phyloP scores from a whole-genome alignment of 257 asterid species.

The Solanum peruvianum region DNA sequence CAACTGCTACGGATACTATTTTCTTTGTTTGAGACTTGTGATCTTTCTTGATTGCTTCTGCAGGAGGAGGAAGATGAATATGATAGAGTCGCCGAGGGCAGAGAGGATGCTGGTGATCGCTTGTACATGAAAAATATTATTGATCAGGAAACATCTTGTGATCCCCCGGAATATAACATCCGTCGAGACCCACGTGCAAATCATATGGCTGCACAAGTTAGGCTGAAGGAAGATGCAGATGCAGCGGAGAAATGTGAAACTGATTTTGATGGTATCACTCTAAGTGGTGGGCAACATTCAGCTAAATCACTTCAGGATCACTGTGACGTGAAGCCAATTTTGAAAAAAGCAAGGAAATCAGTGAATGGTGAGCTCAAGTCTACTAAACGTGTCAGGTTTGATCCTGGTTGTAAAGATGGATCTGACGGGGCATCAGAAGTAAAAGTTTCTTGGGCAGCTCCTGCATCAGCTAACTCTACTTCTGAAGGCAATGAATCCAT shows the following conservation, averaged over 20 bases:
- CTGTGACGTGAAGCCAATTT: neutral
- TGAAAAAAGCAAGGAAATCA: neutral
- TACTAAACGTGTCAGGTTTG: conserved; percentile 1
- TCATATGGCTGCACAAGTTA: conserved; percentile 56
- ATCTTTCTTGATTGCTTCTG: neutral
- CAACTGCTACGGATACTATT: neutral
- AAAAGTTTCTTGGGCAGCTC: neutral
- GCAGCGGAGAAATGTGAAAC: conserved; percentile 42
- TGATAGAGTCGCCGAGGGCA: conserved; percentile 78
- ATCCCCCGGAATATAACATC: conserved; percentile 12
- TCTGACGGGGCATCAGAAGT: neutral
- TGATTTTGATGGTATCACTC: neutral
- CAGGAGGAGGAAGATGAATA: conserved; percentile 94
- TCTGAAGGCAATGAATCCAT: neutral
- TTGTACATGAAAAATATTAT: conserved; percentile 30
- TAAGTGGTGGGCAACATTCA: neutral
- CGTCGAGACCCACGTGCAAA: conserved; percentile 72
- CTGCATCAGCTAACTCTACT: neutral
- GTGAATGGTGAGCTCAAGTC: conserved; percentile 2
- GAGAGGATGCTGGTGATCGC: conserved; percentile 34
- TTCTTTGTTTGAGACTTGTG: neutral
- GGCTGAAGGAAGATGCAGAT: conserved; percentile 76
- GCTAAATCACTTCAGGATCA: neutral
- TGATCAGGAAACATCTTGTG: conserved; percentile 42
- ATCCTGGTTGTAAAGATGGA: neutral